Evolutionary conservation across 106 monocot genomes (phyloP).

Genomic region (Phalaenopsis equestris): DNA sequence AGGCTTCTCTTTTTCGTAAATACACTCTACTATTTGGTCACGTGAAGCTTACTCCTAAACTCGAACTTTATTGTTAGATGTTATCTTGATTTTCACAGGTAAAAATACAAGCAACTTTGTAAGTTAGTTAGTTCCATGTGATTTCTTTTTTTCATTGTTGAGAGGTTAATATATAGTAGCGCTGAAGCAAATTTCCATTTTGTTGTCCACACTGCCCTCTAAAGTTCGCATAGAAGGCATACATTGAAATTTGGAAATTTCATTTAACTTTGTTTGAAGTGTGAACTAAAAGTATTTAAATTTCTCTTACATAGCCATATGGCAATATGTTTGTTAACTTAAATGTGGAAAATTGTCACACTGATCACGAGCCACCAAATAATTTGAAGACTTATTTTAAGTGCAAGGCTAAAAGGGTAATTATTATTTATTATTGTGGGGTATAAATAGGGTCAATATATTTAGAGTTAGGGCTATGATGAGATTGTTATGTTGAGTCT

Average conservation of each 20-base stretch:
- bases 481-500: no score
- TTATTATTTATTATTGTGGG: no score
- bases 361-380: no score
- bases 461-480: no score
- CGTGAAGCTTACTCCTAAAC: background rate
- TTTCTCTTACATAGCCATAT: background rate
- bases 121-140: background rate
- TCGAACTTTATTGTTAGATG: conserved; percentile 2
- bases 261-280: background rate
- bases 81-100: background rate
- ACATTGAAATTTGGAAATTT: background rate
- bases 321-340: no score
- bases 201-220: background rate
- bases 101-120: background rate
- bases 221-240: background rate
- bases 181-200: background rate
- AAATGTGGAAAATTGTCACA: no score
- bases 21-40: background rate
- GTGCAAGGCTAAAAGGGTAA: no score
- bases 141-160: background rate
- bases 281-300: background rate
- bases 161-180: background rate
- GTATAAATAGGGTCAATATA: no score
- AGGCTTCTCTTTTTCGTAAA: background rate
- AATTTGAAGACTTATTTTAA: no score